Percentiles rank a stretch among this genome's conserved stretches.
phyloP scores from a whole-genome alignment of 768 basidiomycete genomes.

The Rubroboletus satanas region DNA sequence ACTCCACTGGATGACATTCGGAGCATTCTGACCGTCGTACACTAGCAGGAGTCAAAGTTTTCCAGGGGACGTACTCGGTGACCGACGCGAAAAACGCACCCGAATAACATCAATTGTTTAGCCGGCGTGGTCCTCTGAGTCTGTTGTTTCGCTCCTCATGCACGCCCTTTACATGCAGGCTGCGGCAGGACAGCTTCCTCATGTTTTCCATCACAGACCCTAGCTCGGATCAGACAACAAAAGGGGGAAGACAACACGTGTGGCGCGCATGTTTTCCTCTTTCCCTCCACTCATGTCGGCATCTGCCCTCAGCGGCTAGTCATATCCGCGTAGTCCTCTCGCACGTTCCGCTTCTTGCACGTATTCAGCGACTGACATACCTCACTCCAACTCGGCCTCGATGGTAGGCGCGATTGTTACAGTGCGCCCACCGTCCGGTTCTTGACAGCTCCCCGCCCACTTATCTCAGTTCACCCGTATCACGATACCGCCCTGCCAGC shows the following conservation, averaged over 20 bases:
- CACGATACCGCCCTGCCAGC: not conserved
- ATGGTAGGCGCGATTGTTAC: not conserved
- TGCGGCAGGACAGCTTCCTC: conserved; percentile 13
- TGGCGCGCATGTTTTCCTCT: conserved; percentile 19
- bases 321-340: conserved; percentile 11
- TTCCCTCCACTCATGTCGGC: conserved; percentile 9
- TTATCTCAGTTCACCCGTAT: not conserved
- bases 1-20: not conserved
- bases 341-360: not conserved
- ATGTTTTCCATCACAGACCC: conserved; percentile 12
- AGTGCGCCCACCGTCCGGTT: not conserved
- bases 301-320: conserved; percentile 3
- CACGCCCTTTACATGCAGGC: conserved; percentile 17
- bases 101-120: conserved; percentile 3
- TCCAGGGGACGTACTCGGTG: not conserved
- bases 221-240: conserved; percentile 18
- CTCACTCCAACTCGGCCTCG: conserved; percentile 2
- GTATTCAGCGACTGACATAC: not conserved
- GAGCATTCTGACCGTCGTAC: not conserved
- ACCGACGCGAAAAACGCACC: conserved; percentile 7
- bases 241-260: conserved; percentile 26
- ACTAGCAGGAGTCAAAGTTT: too few relatives aligned
- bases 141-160: conserved; percentile 8
- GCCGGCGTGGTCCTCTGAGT: not conserved
- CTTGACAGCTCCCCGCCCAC: conserved; percentile 1